phyloP scores from a whole-genome alignment of 176 grass and related monocot species.

The Tillandsia leiboldiana region DNA sequence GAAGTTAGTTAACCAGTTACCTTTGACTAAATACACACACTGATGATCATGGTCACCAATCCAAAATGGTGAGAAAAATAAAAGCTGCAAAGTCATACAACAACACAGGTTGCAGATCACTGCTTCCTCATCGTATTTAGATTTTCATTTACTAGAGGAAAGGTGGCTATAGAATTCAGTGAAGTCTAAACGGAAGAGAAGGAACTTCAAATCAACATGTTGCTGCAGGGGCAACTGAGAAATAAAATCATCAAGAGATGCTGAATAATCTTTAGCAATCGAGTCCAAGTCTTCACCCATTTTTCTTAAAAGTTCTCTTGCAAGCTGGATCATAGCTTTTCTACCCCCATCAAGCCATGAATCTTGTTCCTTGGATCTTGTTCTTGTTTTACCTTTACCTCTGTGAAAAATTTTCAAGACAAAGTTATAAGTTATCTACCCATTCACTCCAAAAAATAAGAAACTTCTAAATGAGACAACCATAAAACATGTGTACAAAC shows the following conservation, averaged over 20 bases:
- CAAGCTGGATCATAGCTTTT: slow-evolving; percentile 79
- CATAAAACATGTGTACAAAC: too few species aligned
- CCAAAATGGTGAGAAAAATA: slow-evolving; percentile 15
- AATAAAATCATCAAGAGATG: slow-evolving; percentile 83
- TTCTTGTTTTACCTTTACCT: slow-evolving; percentile 49
- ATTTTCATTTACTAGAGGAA: slow-evolving; percentile 45
- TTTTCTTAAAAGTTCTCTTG: slow-evolving; percentile 59
- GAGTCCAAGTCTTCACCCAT: slow-evolving; percentile 94
- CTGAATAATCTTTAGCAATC: slow-evolving; percentile 77
- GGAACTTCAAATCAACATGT: slow-evolving; percentile 89
- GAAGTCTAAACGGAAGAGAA: slow-evolving; percentile 87
- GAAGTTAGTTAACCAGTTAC: background rate
- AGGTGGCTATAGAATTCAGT: slow-evolving; percentile 81
- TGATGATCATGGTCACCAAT: background rate
- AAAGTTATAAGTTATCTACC: slow-evolving; percentile 12
- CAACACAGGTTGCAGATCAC: slow-evolving; percentile 11
- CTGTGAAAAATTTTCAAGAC: slow-evolving; percentile 34
- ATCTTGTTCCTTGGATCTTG: slow-evolving; percentile 53
- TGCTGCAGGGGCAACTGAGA: slow-evolving; percentile 81
- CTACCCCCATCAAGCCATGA: slow-evolving; percentile 55
- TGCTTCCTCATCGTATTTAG: slow-evolving; percentile 17
- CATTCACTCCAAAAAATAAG: slow-evolving; percentile 7
- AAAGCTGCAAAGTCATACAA: slow-evolving; percentile 20
- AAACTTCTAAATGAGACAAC: too few species aligned
- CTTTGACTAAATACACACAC: background rate